Percentiles rank a stretch among this genome's conserved stretches.
These are phyloP conservation scores for Penicillium sp. DNA, from an alignment of 2,329 filamentous ascomycete species.

Conservation along the genomic window DNA sequence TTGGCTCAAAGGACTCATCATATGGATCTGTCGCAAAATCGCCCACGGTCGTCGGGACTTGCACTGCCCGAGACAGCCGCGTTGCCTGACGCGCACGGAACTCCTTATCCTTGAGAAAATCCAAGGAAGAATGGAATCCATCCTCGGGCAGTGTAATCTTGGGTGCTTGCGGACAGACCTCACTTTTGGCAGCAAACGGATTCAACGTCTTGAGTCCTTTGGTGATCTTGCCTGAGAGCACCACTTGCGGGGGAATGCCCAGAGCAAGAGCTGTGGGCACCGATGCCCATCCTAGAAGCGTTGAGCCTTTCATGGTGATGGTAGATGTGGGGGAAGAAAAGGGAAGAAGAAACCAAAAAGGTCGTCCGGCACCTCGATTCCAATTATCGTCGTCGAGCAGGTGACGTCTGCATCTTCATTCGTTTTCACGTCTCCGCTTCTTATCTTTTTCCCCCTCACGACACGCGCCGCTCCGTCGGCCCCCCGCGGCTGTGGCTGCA, in stretches of 20 bases:
- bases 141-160: constrained; percentile 25
- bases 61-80: constrained; percentile 51
- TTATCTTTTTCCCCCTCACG: too few relatives aligned
- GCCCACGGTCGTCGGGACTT: constrained; percentile 45
- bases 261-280: constrained; percentile 18
- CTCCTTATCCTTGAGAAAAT: constrained; percentile 25
- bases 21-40: constrained; percentile 41
- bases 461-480: too few relatives aligned
- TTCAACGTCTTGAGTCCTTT: constrained; percentile 2
- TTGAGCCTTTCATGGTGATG: constrained; percentile 13
- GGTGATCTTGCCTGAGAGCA: constrained; percentile 12
- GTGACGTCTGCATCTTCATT: too few relatives aligned
- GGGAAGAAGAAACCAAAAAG: too few relatives aligned
- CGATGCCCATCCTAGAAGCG: constrained; percentile 13
- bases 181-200: constrained; percentile 4
- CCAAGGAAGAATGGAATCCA: constrained; percentile 23
- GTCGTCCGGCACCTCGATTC: too few relatives aligned
- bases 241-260: constrained; percentile 22
- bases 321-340: too few relatives aligned
- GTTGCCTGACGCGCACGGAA: constrained; percentile 39
- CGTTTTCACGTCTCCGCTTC: too few relatives aligned
- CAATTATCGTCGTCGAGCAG: too few relatives aligned
- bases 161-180: constrained; percentile 27
- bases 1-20: constrained; percentile 55
- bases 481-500: too few relatives aligned